phyloP scores from a whole-genome alignment of 345 rosid genomes.

The Noccaea caerulescens region DNA sequence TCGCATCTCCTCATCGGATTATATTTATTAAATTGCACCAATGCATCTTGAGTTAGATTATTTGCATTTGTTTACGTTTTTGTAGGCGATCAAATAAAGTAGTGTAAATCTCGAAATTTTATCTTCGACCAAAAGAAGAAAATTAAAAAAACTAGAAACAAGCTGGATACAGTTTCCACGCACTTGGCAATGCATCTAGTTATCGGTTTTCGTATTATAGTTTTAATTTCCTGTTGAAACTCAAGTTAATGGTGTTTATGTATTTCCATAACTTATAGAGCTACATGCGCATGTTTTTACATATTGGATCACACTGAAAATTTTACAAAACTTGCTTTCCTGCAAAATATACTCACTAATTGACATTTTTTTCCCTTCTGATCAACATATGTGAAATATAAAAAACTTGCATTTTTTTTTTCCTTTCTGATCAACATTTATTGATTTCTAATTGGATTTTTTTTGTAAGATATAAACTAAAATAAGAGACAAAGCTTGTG shows the following conservation, averaged over 20 bases:
- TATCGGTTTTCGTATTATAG: too few relatives aligned
- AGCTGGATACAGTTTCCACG: constrained; percentile 6
- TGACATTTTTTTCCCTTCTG: neutral
- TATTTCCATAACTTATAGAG: neutral
- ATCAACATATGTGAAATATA: neutral
- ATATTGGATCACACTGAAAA: neutral
- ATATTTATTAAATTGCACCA: constrained; percentile 31
- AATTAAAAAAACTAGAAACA: neutral
- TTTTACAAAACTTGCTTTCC: constrained; percentile 4
- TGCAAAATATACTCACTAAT: neutral
- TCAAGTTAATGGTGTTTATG: neutral
- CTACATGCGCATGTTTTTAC: neutral
- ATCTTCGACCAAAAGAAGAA: neutral
- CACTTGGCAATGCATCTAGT: neutral
- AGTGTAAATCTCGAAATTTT: constrained; percentile 28
- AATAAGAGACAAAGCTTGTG: constrained; percentile 35
- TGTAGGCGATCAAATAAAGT: neutral
- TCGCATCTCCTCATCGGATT: constrained; percentile 23
- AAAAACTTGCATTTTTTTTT: neutral
- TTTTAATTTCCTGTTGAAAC: too few relatives aligned
- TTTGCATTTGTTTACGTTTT: constrained; percentile 18
- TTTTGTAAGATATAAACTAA: too few relatives aligned
- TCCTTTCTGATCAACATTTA: too few relatives aligned
- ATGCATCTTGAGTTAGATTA: neutral
- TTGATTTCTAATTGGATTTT: too few relatives aligned